phyloP scores from a whole-genome alignment of 805 yeast genomes.

The Ogataea parapolymorpha region DNA sequence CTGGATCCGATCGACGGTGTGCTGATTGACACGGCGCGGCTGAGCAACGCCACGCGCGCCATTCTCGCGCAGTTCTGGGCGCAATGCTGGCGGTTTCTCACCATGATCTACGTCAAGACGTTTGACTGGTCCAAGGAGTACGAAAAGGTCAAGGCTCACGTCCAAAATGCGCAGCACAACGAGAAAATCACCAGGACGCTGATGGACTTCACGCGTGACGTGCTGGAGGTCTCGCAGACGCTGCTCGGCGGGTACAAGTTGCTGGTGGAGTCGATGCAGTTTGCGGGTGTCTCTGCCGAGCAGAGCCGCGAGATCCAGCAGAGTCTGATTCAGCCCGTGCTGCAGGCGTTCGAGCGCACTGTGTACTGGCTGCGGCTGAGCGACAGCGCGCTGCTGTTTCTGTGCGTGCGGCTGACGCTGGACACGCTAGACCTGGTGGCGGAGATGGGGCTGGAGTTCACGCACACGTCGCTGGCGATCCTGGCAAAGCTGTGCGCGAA shows the following conservation, averaged over 20 bases:
- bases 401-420: slow-evolving; percentile 70
- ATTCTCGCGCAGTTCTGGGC: slow-evolving; percentile 57
- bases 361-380: slow-evolving; percentile 81
- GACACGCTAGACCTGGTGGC: slow-evolving; percentile 63
- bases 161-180: slow-evolving; percentile 18
- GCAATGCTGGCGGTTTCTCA: slow-evolving; percentile 66
- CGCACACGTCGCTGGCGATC: slow-evolving; percentile 52
- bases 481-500: slow-evolving; percentile 60
- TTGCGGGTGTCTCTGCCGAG: slow-evolving; percentile 18
- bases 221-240: slow-evolving; percentile 70
- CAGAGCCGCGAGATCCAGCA: slow-evolving; percentile 21
- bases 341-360: slow-evolving; percentile 64
- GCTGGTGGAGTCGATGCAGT: slow-evolving; percentile 31
- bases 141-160: slow-evolving; percentile 24
- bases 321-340: slow-evolving; percentile 47
- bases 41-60: slow-evolving; percentile 15
- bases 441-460: slow-evolving; percentile 48
- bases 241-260: slow-evolving; percentile 64
- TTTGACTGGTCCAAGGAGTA: slow-evolving; percentile 63
- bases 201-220: slow-evolving; percentile 78
- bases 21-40: slow-evolving; percentile 20
- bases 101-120: slow-evolving; percentile 64
- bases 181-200: slow-evolving; percentile 25
- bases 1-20: slow-evolving; percentile 67
- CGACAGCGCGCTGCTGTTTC: slow-evolving; percentile 65